Base-by-base conservation (phyloP, 169 alveolate genomes). In the Eimeria praecox region DNA sequence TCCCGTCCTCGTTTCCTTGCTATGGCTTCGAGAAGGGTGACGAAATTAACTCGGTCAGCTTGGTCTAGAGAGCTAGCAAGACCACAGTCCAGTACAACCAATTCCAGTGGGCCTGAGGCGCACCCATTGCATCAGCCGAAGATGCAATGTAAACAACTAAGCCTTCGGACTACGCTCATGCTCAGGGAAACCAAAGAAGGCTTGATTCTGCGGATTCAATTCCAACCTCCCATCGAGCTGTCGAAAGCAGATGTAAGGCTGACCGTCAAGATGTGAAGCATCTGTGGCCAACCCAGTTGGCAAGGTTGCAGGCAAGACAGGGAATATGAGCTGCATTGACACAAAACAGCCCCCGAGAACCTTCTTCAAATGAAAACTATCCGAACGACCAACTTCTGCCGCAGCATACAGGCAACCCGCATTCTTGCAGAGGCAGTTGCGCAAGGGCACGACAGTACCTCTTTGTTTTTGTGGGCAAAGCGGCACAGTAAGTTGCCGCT, bases 41-140 rank as follows among this genome's bases (percentile, higher is more conserved):
- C 94, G 33, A 94, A 94, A 62, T 94, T 94, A 20, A 78, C 69
- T 12, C 92, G 80, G 52, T 94, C 96, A 30, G 94, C 82, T 49
- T 33, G 85, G 12, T 59, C 56, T 40, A 94, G 85, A n/a, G 85
- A 90, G 42, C 78, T 85, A 40, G 92, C 96, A 30, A 94, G 82
- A 35, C 96, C 96, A 54, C 96, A 94, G 96, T 94, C 96, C 83
- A 94, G 82, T 30, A 94, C 82, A 49, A 94, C 90, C 71, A 94
- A 42, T 38, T 62, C 93, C 49, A 94, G 16, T 18, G 62, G 87
- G 73, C 73, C 95, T 66, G 64, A 24, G 83, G 52, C 27, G 49
- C 49, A n/a, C 87, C 22, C 35, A 83, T 20, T 49, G 20, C 88
- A 44, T 3, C 62, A 22, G 1, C 14, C 83, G 46, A 73, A 14